phyloP scores from a whole-genome alignment of 768 basidiomycete species.

The Tylopilus subfusipes region DNA sequence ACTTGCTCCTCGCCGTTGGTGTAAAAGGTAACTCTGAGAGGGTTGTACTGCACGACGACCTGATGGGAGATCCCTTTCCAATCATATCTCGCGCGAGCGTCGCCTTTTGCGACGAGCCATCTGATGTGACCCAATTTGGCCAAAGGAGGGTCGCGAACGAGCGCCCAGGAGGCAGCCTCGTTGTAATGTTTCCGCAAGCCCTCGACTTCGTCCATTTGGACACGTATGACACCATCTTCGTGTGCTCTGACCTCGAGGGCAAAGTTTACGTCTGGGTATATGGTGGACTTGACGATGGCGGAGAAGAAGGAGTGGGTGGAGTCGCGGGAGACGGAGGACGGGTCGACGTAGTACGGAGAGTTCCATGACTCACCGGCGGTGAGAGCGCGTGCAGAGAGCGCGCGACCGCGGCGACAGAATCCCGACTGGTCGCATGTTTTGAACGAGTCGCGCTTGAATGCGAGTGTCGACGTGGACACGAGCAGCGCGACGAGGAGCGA shows the following conservation, averaged over 20 bases:
- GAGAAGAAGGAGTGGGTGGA: slow-evolving; percentile 59
- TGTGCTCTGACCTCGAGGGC: slow-evolving; percentile 80
- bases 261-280: slow-evolving; percentile 85
- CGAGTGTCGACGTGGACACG: slow-evolving; percentile 36
- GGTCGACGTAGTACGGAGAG: slow-evolving; percentile 83
- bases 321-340: slow-evolving; percentile 47
- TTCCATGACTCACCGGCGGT: slow-evolving; percentile 59
- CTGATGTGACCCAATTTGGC: slow-evolving; percentile 45
- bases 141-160: slow-evolving; percentile 67
- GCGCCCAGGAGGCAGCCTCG: slow-evolving; percentile 87
- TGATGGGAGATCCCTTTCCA: slow-evolving; percentile 57
- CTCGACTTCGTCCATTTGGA: slow-evolving; percentile 86
- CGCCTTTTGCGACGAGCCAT: slow-evolving; percentile 66
- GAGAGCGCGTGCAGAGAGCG: slow-evolving; percentile 69
- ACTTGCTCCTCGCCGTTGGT: slow-evolving; percentile 79
- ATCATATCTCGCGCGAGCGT: slow-evolving; percentile 63
- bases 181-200: slow-evolving; percentile 84
- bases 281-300: slow-evolving; percentile 70
- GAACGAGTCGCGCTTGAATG: slow-evolving; percentile 83
- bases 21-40: slow-evolving; percentile 69
- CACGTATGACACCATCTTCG: slow-evolving; percentile 83
- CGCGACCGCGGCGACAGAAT: slow-evolving; percentile 91
- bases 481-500: slow-evolving; percentile 33
- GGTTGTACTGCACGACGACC: slow-evolving; percentile 68
- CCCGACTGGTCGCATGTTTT: slow-evolving; percentile 93